A percentile compares a stretch with the other conserved stretches of the same genome.
phyloP scores from a whole-genome alignment of 1,284 basidiomycete genomes.

The Apiotrichum gamsii region DNA sequence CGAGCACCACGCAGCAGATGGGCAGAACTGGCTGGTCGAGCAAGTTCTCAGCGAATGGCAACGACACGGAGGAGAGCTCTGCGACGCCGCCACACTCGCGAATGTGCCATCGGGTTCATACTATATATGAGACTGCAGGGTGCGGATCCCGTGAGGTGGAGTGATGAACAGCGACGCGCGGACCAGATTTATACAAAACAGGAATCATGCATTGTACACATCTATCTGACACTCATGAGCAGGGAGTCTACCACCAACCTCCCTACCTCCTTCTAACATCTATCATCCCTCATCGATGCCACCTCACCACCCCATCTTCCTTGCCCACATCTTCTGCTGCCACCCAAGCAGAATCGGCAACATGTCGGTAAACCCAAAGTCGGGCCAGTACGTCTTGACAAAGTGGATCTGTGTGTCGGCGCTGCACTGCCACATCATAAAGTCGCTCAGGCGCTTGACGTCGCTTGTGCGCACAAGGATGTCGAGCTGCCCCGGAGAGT shows the following conservation, averaged over 20 bases:
- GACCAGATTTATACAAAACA: no score
- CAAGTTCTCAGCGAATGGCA: no score
- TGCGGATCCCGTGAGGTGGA: no score
- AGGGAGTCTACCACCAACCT: background rate
- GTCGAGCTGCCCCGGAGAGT: constrained; percentile 54
- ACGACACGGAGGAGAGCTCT: no score
- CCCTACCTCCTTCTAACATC: background rate
- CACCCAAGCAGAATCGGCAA: constrained; percentile 78
- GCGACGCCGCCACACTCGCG: no score
- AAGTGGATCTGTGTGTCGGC: constrained; percentile 88
- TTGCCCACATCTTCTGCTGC: constrained; percentile 62
- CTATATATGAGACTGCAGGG: no score
- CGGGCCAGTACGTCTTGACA: constrained; percentile 85
- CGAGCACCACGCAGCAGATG: no score
- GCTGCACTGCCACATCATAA: constrained; percentile 76
- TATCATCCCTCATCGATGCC: background rate
- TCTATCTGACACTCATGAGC: background rate
- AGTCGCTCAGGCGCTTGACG: constrained; percentile 85
- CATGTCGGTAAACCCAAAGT: constrained; percentile 83
- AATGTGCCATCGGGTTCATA: no score
- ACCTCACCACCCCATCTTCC: constrained; percentile 10
- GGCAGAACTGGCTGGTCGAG: no score
- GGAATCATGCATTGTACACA: no score
- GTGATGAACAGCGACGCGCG: no score
- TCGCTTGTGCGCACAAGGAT: constrained; percentile 88